Evolutionary conservation across 2,329 filamentous ascomycete species (phyloP), one percentile per base, ranked within the genome.

Genomic region (Claviceps monticola): DNA sequence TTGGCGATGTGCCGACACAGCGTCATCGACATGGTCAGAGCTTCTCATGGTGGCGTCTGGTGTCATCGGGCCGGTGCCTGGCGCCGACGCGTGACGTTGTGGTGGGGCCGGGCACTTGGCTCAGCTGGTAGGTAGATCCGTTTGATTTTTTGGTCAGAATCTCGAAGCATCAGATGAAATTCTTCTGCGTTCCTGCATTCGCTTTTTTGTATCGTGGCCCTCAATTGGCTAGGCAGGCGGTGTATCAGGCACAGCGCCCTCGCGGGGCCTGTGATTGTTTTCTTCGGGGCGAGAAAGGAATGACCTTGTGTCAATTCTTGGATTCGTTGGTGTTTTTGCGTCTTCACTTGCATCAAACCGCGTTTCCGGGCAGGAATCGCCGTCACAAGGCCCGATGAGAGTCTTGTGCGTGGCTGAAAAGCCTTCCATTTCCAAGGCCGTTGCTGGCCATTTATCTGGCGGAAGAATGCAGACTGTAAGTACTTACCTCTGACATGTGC

Each of bases 341-440:
- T 11, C 16, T 17, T 16, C n/a, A 11, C 26, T 34, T 6, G 44
- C 16, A 29, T 34, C 44, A 8, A 36, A 19, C 26, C 9, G 26
- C 26, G 16, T 16, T n/a, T 17, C 19, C 29, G 16, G 19, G 16
- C 17, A 21, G 26, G 16, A 29, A 42, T 34, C 8, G 36, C 8
- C 11, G 23, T 17, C 23, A 26, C 14, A 19, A 16, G 47, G 9
- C 34, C 34, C 45, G 38, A 79, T 79, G 68, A 76, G 65, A 60
- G 70, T 79, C 41, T 65, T 79, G 13, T 79, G 75, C 57, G 75
- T 79, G 59, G 75, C 76, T 43, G 76, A 79, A 59, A 79, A 98
- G 75, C 89, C 89, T 38, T 95, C 91, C 43, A 96, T 98, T 56
- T 88, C 93, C 53, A 96, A 93, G 69, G 89, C 91, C 39, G 91